A percentile compares a stretch with the other conserved stretches of the same genome.
Conservation (phyloP, 352 stramenopile species). For the Phytopythium litorale region DNA sequence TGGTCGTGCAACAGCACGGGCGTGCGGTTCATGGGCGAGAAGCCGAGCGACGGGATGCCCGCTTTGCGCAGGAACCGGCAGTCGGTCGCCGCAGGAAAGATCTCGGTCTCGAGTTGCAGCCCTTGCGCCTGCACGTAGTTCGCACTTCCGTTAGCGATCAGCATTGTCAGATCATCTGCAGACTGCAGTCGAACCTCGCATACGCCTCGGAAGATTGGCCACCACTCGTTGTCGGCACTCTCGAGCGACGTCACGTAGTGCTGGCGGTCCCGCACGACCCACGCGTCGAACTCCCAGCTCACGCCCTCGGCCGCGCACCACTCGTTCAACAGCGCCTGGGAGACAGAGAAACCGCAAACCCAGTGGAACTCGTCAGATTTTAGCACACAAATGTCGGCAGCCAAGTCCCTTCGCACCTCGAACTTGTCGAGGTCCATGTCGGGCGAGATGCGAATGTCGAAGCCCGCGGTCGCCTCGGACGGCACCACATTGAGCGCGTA, state of each 20-base stretch:
- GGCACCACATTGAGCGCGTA: slow-evolving; percentile 95
- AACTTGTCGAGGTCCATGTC: slow-evolving; percentile 84
- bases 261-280: neutral
- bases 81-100: slow-evolving; percentile 93
- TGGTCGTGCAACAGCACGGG: slow-evolving; percentile 94
- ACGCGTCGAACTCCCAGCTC: slow-evolving; percentile 69
- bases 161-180: neutral
- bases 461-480: slow-evolving; percentile 84
- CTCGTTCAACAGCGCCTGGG: slow-evolving; percentile 45
- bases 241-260: slow-evolving; percentile 8
- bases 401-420: slow-evolving; percentile 32
- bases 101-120: slow-evolving; percentile 61
- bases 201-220: slow-evolving; percentile 2
- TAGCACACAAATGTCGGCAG: neutral
- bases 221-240: slow-evolving; percentile 6
- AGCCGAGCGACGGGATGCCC: slow-evolving; percentile 89
- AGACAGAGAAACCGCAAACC: neutral
- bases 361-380: neutral
- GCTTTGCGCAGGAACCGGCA: slow-evolving; percentile 88
- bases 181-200: slow-evolving; percentile 2
- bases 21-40: slow-evolving; percentile 90
- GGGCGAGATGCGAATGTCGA: slow-evolving; percentile 95
- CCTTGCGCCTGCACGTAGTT: slow-evolving; percentile 17
- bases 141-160: neutral
- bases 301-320: slow-evolving; percentile 89